Percentiles rank a stretch among this genome's conserved stretches.
phyloP scores from a whole-genome alignment of 352 stramenopile genomes.

The Phytophthora megakarya region DNA sequence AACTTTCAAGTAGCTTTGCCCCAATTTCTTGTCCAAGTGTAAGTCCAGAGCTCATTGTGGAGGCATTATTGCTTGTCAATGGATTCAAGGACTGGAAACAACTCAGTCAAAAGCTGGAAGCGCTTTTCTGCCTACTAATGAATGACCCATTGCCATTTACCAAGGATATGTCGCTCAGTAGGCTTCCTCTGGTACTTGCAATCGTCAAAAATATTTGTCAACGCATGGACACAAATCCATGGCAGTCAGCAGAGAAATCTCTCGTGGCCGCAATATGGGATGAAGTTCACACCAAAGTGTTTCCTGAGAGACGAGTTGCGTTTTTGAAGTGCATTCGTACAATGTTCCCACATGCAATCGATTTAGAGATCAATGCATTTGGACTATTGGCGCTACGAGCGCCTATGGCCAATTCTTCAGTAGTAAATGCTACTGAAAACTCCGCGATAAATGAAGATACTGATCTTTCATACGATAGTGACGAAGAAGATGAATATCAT shows the following conservation, averaged over 20 bases:
- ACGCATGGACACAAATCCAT: conserved; percentile 24
- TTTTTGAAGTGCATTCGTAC: conserved; percentile 49
- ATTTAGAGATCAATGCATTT: conserved; percentile 47
- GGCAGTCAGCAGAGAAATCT: conserved; percentile 47
- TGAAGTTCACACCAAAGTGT: conserved; percentile 44
- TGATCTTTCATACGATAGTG: conserved; percentile 41
- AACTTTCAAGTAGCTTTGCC: conserved; percentile 49
- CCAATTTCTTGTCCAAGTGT: conserved; percentile 44
- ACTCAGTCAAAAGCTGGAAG: conserved; percentile 46
- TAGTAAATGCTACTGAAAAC: conserved; percentile 4
- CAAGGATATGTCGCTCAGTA: conserved; percentile 26
- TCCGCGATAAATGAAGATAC: conserved; percentile 3
- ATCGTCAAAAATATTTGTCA: conserved; percentile 29
- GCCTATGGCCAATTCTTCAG: conserved; percentile 1
- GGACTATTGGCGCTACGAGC: conserved; percentile 25
- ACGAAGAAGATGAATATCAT: conserved; percentile 43
- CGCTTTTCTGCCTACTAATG: conserved; percentile 39
- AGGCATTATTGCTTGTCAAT: conserved; percentile 41
- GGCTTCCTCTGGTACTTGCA: conserved; percentile 32
- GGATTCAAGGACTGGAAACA: conserved; percentile 50
- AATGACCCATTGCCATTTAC: conserved; percentile 32
- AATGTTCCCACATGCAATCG: conserved; percentile 41
- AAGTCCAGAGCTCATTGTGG: conserved; percentile 38
- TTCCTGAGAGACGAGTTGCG: conserved; percentile 44
- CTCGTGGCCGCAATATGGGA: conserved; percentile 58